Percentiles rank a stretch among this genome's conserved stretches.
phyloP scores from a whole-genome alignment of 73 alveolate species.

The Symbiodinium pilosum region DNA sequence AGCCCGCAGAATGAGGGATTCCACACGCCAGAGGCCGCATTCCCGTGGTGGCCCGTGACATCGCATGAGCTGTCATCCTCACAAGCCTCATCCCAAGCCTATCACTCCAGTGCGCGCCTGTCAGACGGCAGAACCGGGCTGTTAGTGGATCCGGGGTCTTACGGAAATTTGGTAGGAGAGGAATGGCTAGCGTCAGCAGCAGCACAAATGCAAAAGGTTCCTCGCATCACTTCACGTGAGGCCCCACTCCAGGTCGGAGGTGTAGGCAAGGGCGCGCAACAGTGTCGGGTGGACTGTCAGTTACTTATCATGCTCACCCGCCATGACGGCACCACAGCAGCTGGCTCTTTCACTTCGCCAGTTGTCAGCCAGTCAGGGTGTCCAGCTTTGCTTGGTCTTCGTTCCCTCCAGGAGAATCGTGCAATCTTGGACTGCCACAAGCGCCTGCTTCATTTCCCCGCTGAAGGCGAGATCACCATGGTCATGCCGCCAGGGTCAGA shows the following conservation, averaged over 20 bases:
- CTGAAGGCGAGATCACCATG: neutral
- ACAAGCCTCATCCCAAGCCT: neutral
- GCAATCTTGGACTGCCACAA: neutral
- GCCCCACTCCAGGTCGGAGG: constrained; percentile 29
- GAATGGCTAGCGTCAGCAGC: constrained; percentile 3
- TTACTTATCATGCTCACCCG: neutral
- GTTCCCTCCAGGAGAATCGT: neutral
- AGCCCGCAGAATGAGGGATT: neutral
- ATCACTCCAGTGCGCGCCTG: neutral
- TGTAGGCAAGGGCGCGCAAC: neutral
- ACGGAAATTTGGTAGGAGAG: constrained; percentile 35
- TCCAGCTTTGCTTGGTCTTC: constrained; percentile 23
- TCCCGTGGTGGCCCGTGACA: neutral
- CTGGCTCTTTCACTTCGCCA: neutral
- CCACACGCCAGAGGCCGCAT: neutral
- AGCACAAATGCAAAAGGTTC: neutral
- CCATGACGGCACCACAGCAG: neutral
- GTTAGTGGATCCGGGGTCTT: constrained; percentile 19
- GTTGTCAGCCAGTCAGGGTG: neutral
- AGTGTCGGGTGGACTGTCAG: neutral
- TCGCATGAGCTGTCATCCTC: neutral
- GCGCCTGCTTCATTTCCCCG: neutral
- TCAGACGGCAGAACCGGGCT: neutral
- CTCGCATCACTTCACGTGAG: neutral
- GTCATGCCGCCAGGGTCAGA: neutral